These are phyloP conservation scores for Fomitopsis betulina DNA, from an alignment of 1,284 basidiomycete species.

Conservation along the genomic window DNA sequence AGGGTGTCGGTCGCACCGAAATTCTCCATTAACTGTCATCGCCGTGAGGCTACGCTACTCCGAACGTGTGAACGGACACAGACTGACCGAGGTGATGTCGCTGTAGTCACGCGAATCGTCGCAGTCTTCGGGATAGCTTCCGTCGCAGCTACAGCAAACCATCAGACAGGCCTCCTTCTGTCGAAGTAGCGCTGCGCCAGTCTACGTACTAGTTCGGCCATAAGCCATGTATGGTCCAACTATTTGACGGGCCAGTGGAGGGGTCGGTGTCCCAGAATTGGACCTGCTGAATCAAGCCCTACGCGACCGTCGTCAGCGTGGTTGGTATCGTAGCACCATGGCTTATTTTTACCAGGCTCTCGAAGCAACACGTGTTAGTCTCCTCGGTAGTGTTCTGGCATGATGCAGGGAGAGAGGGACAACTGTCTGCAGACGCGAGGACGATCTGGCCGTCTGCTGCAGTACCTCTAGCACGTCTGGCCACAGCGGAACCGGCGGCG, in stretches of 20 bases:
- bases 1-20: slow-evolving; percentile 60
- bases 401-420: slow-evolving; percentile 26
- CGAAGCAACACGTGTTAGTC: slow-evolving; percentile 30
- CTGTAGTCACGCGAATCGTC: slow-evolving; percentile 63
- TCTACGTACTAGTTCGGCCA: slow-evolving; percentile 64
- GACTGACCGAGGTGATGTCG: slow-evolving; percentile 35
- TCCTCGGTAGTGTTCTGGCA: slow-evolving; percentile 30
- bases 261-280: slow-evolving; percentile 39
- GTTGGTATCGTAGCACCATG: too few species aligned
- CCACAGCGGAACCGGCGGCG: slow-evolving; percentile 16
- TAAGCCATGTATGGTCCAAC: slow-evolving; percentile 75
- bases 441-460: neutral
- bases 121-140: slow-evolving; percentile 57
- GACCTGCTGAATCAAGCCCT: too few species aligned
- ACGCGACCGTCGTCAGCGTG: too few species aligned
- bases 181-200: neutral
- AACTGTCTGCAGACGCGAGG: slow-evolving; percentile 21
- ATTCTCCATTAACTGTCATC: slow-evolving; percentile 46
- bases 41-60: neutral
- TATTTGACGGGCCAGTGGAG: slow-evolving; percentile 56
- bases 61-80: slow-evolving; percentile 30
- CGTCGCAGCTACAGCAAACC: slow-evolving; percentile 52
- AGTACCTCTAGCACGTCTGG: slow-evolving; percentile 12
- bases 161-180: slow-evolving; percentile 1
- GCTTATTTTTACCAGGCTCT: slow-evolving; percentile 25